Percentiles rank a stretch among this genome's conserved stretches.
phyloP scores from a whole-genome alignment of 2,329 filamentous ascomycete genomes.

The Pezicula radicicola region DNA sequence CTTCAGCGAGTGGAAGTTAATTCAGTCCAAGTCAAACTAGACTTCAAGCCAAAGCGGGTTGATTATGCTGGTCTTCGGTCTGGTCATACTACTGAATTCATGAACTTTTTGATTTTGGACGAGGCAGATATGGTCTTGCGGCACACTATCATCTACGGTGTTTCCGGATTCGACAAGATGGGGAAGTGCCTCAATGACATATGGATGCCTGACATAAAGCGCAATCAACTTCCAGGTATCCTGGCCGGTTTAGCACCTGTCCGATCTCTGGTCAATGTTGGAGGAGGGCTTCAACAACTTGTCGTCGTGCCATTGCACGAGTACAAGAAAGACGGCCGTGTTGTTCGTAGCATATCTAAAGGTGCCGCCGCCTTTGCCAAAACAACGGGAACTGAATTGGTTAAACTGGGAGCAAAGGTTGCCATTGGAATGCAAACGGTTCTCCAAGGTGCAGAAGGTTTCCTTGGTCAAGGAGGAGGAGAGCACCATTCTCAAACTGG shows the following conservation, averaged over 20 bases:
- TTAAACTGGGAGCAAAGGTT: conserved; percentile 89
- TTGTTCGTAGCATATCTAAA: conserved; percentile 89
- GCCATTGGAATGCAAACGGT: conserved; percentile 94
- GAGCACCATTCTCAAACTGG: conserved; percentile 24
- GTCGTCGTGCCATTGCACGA: conserved; percentile 88
- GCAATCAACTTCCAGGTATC: conserved; percentile 84
- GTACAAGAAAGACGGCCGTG: conserved; percentile 89
- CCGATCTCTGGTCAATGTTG: conserved; percentile 87
- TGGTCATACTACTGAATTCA: conserved; percentile 93
- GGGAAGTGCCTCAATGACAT: conserved; percentile 91
- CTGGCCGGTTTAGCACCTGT: conserved; percentile 86
- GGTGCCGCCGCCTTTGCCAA: conserved; percentile 87
- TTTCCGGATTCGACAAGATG: conserved; percentile 85
- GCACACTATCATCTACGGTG: conserved; percentile 89
- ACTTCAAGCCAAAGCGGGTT: conserved; percentile 98
- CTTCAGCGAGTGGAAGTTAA: conserved; percentile 87
- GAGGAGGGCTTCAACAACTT: conserved; percentile 80
- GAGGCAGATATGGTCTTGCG: conserved; percentile 81
- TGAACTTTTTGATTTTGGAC: conserved; percentile 96
- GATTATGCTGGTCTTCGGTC: conserved; percentile 92
- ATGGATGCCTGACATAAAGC: conserved; percentile 91
- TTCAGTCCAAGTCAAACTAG: conserved; percentile 77
- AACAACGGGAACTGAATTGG: conserved; percentile 90
- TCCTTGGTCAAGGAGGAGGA: conserved; percentile 51
- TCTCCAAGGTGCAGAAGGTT: conserved; percentile 81